These are phyloP conservation scores for Cucumis hystrix DNA, from an alignment of 306 rosid genomes.

Conservation along the genomic window DNA sequence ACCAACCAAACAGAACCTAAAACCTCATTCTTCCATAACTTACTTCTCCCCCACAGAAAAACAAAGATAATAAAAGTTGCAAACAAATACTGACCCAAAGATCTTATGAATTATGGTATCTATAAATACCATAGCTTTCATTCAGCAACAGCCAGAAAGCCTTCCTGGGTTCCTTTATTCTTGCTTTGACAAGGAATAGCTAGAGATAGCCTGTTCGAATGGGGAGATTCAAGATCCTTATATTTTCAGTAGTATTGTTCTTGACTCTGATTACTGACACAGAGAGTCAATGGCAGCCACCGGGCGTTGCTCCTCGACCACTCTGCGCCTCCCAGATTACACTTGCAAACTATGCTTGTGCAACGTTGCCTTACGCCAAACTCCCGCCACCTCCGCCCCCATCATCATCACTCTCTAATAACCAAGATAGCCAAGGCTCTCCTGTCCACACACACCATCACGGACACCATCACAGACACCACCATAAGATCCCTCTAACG, in stretches of 20 bases:
- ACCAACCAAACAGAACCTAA: slow-evolving; percentile 20
- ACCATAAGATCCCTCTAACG: neutral
- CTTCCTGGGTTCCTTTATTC: slow-evolving; percentile 2
- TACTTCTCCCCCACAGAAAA: neutral
- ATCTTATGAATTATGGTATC: slow-evolving; percentile 9
- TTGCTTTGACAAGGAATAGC: neutral
- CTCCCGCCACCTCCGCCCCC: neutral
- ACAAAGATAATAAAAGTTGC: neutral
- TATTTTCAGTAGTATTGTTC: neutral
- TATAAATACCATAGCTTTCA: slow-evolving; percentile 22
- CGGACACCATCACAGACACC: neutral
- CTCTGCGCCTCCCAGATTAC: slow-evolving; percentile 10
- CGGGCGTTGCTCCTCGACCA: neutral
- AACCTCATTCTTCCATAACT: slow-evolving; percentile 29
- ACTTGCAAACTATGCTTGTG: slow-evolving; percentile 8
- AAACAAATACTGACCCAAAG: slow-evolving; percentile 9
- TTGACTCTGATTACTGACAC: neutral
- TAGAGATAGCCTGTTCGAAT: neutral
- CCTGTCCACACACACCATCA: neutral
- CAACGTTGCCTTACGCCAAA: slow-evolving; percentile 1
- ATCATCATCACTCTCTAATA: neutral
- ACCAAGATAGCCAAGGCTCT: neutral
- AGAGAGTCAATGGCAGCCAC: neutral
- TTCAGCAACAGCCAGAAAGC: slow-evolving; percentile 12
- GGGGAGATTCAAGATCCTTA: neutral